Evolutionary conservation across 2,329 filamentous ascomycete genomes (phyloP).

Genomic region (Aspergillus sergii): DNA sequence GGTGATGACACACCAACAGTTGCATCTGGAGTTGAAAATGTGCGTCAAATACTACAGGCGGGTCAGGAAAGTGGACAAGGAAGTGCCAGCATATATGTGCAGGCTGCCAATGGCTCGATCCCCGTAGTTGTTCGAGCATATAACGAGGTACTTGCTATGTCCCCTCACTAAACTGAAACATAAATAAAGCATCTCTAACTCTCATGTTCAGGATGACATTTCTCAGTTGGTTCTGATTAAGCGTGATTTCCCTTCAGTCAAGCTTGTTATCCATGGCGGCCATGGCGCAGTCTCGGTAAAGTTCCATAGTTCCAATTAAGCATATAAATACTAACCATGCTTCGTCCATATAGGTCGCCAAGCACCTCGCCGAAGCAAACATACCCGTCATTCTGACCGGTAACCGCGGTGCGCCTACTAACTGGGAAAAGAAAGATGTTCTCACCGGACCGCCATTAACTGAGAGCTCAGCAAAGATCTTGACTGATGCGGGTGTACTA

Average conservation of each 20-base stretch:
- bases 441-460: slow-evolving; percentile 48
- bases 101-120: slow-evolving; percentile 3
- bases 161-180: background rate
- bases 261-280: slow-evolving; percentile 3
- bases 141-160: background rate
- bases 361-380: slow-evolving; percentile 47
- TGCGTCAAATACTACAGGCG: background rate
- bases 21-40: background rate
- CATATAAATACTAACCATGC: background rate
- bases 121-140: slow-evolving; percentile 6
- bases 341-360: slow-evolving; percentile 24
- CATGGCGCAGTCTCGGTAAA: slow-evolving; percentile 5
- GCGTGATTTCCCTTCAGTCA: background rate
- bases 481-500: slow-evolving; percentile 8
- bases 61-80: background rate
- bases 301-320: background rate
- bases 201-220: slow-evolving; percentile 7
- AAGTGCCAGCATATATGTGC: background rate
- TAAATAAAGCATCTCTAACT: background rate
- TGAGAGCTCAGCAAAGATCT: slow-evolving; percentile 25
- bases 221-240: slow-evolving; percentile 7
- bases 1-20: background rate
- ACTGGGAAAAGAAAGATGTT: slow-evolving; percentile 42
- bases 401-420: slow-evolving; percentile 34
- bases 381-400: slow-evolving; percentile 50